Conservation (phyloP, 257 asterid species). For the Nicotiana undulata region DNA sequence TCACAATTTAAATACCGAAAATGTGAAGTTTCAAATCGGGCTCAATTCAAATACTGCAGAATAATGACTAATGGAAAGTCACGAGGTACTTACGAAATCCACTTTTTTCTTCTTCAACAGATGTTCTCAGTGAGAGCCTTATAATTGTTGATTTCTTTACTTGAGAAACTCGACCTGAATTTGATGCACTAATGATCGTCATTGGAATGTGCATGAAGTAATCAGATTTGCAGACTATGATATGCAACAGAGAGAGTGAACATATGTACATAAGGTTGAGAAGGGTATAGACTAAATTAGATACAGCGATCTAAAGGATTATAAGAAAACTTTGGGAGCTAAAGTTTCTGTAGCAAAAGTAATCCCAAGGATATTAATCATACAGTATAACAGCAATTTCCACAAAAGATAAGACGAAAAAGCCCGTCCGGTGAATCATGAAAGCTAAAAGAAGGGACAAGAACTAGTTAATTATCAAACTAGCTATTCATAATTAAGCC, state of each 20-base stretch:
- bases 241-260: not conserved
- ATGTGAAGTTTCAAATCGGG: not conserved
- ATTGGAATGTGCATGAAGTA: constrained; percentile 67
- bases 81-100: constrained; percentile 43
- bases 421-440: not conserved
- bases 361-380: not conserved
- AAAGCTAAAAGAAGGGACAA: not conserved
- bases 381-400: not conserved
- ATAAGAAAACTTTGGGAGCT: not conserved
- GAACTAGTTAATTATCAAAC: not conserved
- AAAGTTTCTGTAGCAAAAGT: not conserved
- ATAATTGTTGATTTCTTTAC: constrained; percentile 66
- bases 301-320: not conserved
- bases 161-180: constrained; percentile 42
- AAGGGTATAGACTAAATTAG: not conserved
- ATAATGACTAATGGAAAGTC: not conserved
- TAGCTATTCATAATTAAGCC: not conserved
- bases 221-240: constrained; percentile 43
- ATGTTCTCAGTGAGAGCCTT: constrained; percentile 70
- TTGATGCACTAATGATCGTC: constrained; percentile 39
- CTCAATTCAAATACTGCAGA: not conserved
- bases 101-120: constrained; percentile 53
- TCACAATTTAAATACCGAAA: not conserved
- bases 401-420: not conserved
- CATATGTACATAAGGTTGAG: not conserved